Conservation (phyloP, 2,329 filamentous ascomycete species). For the Penicillium psychrosexuale region DNA sequence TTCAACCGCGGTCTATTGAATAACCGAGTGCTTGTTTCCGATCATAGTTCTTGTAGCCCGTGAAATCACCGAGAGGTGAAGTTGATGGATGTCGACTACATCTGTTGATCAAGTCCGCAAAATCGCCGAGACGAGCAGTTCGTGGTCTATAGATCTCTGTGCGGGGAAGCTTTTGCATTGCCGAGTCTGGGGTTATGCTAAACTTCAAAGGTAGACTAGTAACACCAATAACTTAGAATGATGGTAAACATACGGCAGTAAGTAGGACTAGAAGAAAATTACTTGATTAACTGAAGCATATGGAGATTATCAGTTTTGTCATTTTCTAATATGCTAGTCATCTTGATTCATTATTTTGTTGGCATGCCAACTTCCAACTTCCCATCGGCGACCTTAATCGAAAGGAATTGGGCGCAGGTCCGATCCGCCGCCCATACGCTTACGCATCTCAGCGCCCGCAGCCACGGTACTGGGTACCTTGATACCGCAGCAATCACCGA, state of each 20-base stretch:
- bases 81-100: background rate
- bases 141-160: background rate
- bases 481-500: conserved; percentile 98
- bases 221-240: too few species aligned
- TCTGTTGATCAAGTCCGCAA: background rate
- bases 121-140: background rate
- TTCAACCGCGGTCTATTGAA: background rate
- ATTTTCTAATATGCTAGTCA: background rate
- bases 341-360: conserved; percentile 4
- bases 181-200: background rate
- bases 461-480: conserved; percentile 93
- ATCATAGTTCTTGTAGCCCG: background rate
- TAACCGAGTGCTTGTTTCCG: background rate
- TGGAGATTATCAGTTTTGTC: background rate
- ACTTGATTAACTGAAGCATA: background rate
- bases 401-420: conserved; percentile 60
- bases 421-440: conserved; percentile 57
- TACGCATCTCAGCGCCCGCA: conserved; percentile 83
- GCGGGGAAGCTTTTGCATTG: background rate
- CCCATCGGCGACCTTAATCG: conserved; percentile 33
- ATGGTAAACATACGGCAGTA: background rate
- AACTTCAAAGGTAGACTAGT: background rate
- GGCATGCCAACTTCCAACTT: too few species aligned
- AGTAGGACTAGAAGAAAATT: background rate
- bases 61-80: background rate